Evolutionary conservation across 352 stramenopile species (phyloP).

Genomic region (Hyaloperonospora arabidopsidis): DNA sequence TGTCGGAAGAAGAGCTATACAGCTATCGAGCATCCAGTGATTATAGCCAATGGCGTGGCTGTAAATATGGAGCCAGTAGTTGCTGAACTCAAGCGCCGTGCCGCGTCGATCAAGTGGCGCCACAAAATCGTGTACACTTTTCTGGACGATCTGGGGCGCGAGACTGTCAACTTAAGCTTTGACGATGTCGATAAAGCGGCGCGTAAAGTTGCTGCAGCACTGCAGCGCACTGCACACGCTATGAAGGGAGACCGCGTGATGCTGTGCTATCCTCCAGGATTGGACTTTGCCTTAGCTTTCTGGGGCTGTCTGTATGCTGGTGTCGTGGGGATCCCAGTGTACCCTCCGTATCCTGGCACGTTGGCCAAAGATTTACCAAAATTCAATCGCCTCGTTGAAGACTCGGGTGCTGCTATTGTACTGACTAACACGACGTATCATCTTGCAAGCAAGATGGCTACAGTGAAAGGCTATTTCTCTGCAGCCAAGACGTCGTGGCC

Average conservation of each 20-base stretch:
- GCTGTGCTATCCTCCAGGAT: conserved; percentile 64
- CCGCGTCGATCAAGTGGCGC: conserved; percentile 30
- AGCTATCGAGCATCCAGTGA: conserved; percentile 13
- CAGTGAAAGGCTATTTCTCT: conserved; percentile 70
- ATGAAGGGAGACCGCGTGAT: conserved; percentile 65
- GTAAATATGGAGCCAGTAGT: conserved; percentile 35
- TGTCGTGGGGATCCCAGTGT: conserved; percentile 62
- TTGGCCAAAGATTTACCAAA: conserved; percentile 71
- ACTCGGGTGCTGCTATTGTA: conserved; percentile 56
- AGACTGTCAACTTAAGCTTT: conserved; percentile 62
- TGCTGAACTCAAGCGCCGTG: conserved; percentile 44
- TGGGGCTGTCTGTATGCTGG: conserved; percentile 76
- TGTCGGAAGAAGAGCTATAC: conserved; percentile 18
- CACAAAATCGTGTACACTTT: conserved; percentile 79
- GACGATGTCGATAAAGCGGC: conserved; percentile 56
- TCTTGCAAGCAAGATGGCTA: conserved; percentile 72
- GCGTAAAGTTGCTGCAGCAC: conserved; percentile 47
- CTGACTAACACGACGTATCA: conserved; percentile 75
- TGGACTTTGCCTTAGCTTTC: conserved; percentile 73
- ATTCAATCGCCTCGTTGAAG: conserved; percentile 69
- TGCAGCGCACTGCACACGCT: conserved; percentile 44
- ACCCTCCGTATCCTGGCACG: conserved; percentile 65
- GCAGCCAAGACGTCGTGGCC: conserved; percentile 52
- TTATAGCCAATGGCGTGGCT: conserved; percentile 30
- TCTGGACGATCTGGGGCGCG: conserved; percentile 60